Evolutionary conservation across 2,329 filamentous ascomycete genomes (phyloP).

Genomic region (Aspergillus caelatus): DNA sequence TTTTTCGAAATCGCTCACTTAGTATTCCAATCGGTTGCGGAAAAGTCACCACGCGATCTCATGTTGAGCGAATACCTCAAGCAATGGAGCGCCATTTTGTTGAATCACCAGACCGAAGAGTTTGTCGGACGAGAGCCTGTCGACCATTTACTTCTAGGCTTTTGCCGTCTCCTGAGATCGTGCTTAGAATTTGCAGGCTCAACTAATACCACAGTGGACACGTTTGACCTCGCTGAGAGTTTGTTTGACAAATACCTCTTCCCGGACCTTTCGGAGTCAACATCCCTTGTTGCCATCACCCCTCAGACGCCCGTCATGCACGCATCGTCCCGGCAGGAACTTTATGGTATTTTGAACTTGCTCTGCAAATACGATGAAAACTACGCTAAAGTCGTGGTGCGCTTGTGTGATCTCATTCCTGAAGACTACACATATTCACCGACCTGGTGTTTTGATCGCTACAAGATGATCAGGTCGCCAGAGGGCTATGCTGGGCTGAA

Average conservation of each 20-base stretch:
- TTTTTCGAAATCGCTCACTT: conserved; percentile 49
- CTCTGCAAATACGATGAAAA: conserved; percentile 57
- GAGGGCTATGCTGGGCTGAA: conserved; percentile 87
- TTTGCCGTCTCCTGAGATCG: conserved; percentile 46
- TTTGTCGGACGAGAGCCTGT: conserved; percentile 50
- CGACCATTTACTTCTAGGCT: conserved; percentile 48
- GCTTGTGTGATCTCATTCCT: conserved; percentile 55
- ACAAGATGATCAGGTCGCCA: conserved; percentile 69
- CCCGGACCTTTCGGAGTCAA: conserved; percentile 52
- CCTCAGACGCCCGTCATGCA: conserved; percentile 56
- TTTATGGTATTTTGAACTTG: conserved; percentile 63
- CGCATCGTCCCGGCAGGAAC: conserved; percentile 56
- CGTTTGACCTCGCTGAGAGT: conserved; percentile 48
- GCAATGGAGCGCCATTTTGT: conserved; percentile 47
- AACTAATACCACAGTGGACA: conserved; percentile 35
- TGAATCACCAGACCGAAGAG: conserved; percentile 48
- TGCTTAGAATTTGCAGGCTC: conserved; percentile 44
- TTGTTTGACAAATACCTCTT: conserved; percentile 70
- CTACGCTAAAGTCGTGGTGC: conserved; percentile 56
- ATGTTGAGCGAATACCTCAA: conserved; percentile 45
- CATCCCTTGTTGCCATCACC: conserved; percentile 28
- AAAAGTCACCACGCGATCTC: conserved; percentile 40
- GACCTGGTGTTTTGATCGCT: conserved; percentile 64
- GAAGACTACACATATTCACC: conserved; percentile 66
- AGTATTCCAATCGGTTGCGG: conserved; percentile 47